Conservation (phyloP, 768 basidiomycete species). For the Russula olivacea region DNA sequence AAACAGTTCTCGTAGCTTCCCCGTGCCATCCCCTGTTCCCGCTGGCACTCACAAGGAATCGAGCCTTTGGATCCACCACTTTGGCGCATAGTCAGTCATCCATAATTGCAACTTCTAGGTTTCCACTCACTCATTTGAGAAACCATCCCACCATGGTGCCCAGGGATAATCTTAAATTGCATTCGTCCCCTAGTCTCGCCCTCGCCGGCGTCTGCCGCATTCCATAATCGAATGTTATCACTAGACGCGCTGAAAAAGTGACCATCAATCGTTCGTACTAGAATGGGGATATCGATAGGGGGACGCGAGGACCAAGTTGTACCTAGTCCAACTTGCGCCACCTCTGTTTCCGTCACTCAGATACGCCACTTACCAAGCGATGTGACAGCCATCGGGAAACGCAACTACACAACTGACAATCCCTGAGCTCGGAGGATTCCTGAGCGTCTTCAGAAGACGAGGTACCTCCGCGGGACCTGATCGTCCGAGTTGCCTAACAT, state of each 20-base stretch:
- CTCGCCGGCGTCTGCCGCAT: conserved; percentile 72
- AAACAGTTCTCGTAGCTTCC: conserved; percentile 82
- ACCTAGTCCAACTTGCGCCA: conserved; percentile 10
- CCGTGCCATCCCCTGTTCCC: conserved; percentile 95
- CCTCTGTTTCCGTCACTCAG: not conserved
- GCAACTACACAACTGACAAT: conserved; percentile 88
- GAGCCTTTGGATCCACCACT: conserved; percentile 83
- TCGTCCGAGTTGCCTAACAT: conserved; percentile 74
- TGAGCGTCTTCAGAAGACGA: conserved; percentile 70
- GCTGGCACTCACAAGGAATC: conserved; percentile 86
- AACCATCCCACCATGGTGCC: conserved; percentile 91
- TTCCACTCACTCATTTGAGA: conserved; percentile 80
- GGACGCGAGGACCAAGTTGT: not conserved
- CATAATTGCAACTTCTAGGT: conserved; percentile 22
- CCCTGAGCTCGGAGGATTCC: conserved; percentile 84
- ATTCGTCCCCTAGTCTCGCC: conserved; percentile 60
- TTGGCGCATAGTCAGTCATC: conserved; percentile 4
- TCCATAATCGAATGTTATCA: conserved; percentile 93
- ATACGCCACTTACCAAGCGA: conserved; percentile 65
- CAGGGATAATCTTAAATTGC: conserved; percentile 92
- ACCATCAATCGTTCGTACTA: conserved; percentile 5
- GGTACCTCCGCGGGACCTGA: conserved; percentile 61
- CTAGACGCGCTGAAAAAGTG: conserved; percentile 62
- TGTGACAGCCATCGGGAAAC: conserved; percentile 87
- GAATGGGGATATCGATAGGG: conserved; percentile 12